These are phyloP conservation scores for Micractinium conductrix DNA, from an alignment of 139 green algal species.

Conservation along the genomic window DNA sequence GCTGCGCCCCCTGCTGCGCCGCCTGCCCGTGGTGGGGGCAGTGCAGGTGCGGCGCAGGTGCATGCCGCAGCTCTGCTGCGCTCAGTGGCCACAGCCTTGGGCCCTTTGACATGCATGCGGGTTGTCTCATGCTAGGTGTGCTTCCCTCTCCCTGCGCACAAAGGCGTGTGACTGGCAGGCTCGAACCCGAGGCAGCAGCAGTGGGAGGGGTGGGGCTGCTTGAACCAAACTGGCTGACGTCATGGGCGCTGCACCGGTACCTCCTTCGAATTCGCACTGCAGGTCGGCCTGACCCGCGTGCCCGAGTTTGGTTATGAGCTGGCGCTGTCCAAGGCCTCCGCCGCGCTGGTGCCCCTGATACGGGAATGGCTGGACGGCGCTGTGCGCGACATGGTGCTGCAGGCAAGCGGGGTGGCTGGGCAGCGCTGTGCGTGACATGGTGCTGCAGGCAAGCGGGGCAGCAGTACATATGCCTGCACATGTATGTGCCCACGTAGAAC, in stretches of 20 bases:
- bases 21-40: constrained; percentile 8
- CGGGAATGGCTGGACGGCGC: background rate
- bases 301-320: constrained; percentile 14
- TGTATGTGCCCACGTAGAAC: too few relatives aligned
- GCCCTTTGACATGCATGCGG: too few relatives aligned
- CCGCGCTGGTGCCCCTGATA: constrained; percentile 5
- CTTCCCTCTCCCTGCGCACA: too few relatives aligned
- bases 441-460: background rate
- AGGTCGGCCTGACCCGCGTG: constrained; percentile 10
- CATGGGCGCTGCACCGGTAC: too few relatives aligned
- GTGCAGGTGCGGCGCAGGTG: background rate
- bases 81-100: too few relatives aligned
- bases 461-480: background rate
- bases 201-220: background rate
- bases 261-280: background rate
- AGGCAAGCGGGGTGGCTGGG: background rate
- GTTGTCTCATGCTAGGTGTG: too few relatives aligned
- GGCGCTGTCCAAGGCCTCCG: background rate
- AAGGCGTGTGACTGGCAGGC: background rate
- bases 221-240: too few relatives aligned
- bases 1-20: constrained; percentile 12
- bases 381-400: constrained; percentile 16
- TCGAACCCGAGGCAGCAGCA: background rate
- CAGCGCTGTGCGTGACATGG: background rate
- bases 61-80: too few relatives aligned